Evolutionary conservation across 768 basidiomycete genomes (phyloP).

Genomic region (Phylloporus arenicola): DNA sequence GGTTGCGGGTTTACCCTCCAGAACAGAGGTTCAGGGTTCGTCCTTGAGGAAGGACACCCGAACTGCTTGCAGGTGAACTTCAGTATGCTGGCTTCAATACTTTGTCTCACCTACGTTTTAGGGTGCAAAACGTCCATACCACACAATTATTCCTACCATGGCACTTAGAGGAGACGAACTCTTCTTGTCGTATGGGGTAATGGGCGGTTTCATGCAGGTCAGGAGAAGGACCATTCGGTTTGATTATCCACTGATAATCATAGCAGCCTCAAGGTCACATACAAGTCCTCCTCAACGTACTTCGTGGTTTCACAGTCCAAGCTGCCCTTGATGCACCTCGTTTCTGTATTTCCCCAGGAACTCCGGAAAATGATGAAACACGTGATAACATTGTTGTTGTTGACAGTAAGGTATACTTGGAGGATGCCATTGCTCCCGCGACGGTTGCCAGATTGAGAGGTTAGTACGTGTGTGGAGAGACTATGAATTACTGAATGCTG

Average conservation of each 20-base stretch:
- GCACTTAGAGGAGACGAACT: slow-evolving; percentile 74
- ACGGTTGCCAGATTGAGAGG: slow-evolving; percentile 66
- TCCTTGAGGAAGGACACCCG: slow-evolving; percentile 73
- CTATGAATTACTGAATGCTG: slow-evolving; percentile 1
- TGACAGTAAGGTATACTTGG: slow-evolving; percentile 84
- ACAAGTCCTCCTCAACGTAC: slow-evolving; percentile 86
- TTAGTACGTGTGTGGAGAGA: slow-evolving; percentile 25
- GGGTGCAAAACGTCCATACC: slow-evolving; percentile 84
- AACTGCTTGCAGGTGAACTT: slow-evolving; percentile 67
- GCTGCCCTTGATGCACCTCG: slow-evolving; percentile 91
- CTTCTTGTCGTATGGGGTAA: slow-evolving; percentile 85
- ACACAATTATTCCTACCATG: slow-evolving; percentile 92
- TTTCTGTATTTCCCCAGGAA: slow-evolving; percentile 90
- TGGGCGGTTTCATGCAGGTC: slow-evolving; percentile 90
- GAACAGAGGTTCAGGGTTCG: slow-evolving; percentile 86
- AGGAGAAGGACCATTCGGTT: not conserved
- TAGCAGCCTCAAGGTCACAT: slow-evolving; percentile 89
- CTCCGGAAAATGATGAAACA: slow-evolving; percentile 51
- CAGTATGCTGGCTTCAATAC: not conserved
- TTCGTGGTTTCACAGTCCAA: slow-evolving; percentile 84
- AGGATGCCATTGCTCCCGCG: slow-evolving; percentile 67
- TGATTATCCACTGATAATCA: not conserved
- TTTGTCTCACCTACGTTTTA: slow-evolving; percentile 21
- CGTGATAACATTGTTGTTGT: slow-evolving; percentile 50
- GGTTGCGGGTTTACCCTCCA: slow-evolving; percentile 97